Evolutionary conservation across 2,329 filamentous ascomycete species (phyloP), one percentile per base, ranked within the genome.

Genomic region (Ceratocystis lukuohia): DNA sequence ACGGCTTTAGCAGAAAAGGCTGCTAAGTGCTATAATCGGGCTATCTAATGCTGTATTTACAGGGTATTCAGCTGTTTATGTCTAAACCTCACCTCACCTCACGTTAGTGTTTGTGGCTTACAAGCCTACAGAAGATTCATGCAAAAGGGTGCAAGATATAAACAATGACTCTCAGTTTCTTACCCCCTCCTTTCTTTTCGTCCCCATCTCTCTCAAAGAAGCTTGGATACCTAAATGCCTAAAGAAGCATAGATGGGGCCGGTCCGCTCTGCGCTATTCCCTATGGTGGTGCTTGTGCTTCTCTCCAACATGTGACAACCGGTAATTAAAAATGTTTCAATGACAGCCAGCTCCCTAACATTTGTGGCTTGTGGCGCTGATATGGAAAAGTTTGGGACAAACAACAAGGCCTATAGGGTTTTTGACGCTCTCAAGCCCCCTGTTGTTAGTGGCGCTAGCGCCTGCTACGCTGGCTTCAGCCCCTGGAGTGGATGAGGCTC

Each of bases 241-340:
- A 59, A 59, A 59, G 56, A 59, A 53, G 46, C 46, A 50, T 10
- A 25, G 20, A 10, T 25, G 48, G 25, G 20, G 37, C 37, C 37
- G 37, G 37, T 41, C 37, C 37, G 10, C 37, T 41, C 10, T 41
- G 37, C 37, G 37, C 37, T 41, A 15, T 41, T 41, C 37, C 37
- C 37, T 15, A 41, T 15, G 37, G 10, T 41, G 12, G 37, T 57
- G 53, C 53, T 15, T 57, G 28, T 37, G 56, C n/a, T 59, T 10
- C 53, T 59, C 56, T 59, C 20, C 56, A 59, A 59, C 56, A 37
- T 59, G 56, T 59, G 56, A 59, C 56, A 59, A 33, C 25, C 56
- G 2, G 28, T 59, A 59, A 59, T 59, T 59, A 59, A 59, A 30
- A 59, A 59, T 59, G 56, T 59, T 59, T 59, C 56, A 59, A 28